phyloP scores from a whole-genome alignment of 2,329 filamentous ascomycete species.

The Aspergillus brasiliensis region DNA sequence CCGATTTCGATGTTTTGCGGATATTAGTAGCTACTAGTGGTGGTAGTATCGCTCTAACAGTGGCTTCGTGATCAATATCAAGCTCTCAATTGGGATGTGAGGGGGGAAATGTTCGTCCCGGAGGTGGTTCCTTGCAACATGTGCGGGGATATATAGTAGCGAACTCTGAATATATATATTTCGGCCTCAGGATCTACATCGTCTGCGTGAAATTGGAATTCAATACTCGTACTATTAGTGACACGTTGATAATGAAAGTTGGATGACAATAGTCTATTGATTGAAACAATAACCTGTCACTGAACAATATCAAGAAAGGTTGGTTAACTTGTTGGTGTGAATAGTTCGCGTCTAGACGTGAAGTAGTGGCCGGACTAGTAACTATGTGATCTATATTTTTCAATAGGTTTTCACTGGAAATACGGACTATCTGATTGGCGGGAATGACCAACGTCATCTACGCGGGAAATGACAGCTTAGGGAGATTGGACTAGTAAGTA shows the following conservation, averaged over 20 bases:
- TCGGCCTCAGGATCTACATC: not conserved
- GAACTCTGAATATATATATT: not conserved
- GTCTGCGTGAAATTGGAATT: not conserved
- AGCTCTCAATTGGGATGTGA: not conserved
- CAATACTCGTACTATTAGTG: not conserved
- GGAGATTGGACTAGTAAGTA: not conserved
- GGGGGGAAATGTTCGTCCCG: not conserved
- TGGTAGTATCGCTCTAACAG: not conserved
- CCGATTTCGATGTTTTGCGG: not conserved
- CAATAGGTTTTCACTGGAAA: not conserved
- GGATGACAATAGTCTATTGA: not conserved
- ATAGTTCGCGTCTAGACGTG: not conserved
- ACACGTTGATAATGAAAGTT: not conserved
- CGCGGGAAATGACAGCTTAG: not conserved
- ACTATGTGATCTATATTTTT: not conserved
- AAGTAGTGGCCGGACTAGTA: not conserved
- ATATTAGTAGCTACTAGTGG: not conserved
- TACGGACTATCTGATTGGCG: slow-evolving; percentile 9
- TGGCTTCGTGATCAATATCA: too few species aligned
- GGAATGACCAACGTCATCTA: not conserved
- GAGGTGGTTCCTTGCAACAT: not conserved
- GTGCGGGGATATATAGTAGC: not conserved
- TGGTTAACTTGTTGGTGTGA: not conserved
- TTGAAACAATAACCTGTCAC: not conserved
- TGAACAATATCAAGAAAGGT: not conserved